Base-by-base conservation (phyloP, 2,329 filamentous ascomycete species). In the Diplodia sapinea region DNA sequence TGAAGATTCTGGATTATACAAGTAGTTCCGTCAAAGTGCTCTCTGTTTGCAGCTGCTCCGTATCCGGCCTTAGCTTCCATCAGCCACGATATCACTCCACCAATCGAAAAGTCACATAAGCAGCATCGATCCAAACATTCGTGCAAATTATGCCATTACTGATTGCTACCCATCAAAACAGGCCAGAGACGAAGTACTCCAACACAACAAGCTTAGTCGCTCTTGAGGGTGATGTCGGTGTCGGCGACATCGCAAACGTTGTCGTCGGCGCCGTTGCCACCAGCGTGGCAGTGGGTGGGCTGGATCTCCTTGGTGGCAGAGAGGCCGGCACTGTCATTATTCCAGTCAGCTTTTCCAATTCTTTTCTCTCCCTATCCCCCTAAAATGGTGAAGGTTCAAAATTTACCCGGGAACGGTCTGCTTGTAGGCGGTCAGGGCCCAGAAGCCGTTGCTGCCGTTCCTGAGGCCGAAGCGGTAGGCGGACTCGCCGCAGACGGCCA, bases 361-460 rank as follows among this genome's bases (percentile, higher is more conserved):
- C 23, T 20, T 9, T 36, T 20, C 17, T 13, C n/a, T 31, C 51
- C 11, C 13, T 33, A 11, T 55, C 13, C 9, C 15, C 15, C 13
- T 1, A n/a, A n/a, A 7, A 23, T 17, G 36, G 26, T 26, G 26
- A 4, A 4, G 26, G 26, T 26, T 26, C 26, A 26, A 26, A 26
- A 59, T 36, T 56, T 65, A 65, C 63, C 4, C 63, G 47, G 20
- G n/a, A 23, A 11, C 63, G 9, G 26, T 29, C 63, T 65, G 49
- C 29, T 65, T 36, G 63, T 65, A 40, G 50, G 56, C 33, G 26
- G 50, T 65, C n/a, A 65, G 50, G 20, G 33, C 17, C 33, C 43
- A 56, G 29, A 56, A 29, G 50, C 50, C 31, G 63, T 65, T 56
- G 51, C 29, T 29, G 50, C 63, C 63, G 20, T 54, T 31, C 20